Evolutionary conservation across 2,329 filamentous ascomycete species (phyloP), one percentile per base, ranked within the genome.

Genomic region (Sclerotinia spermophila): DNA sequence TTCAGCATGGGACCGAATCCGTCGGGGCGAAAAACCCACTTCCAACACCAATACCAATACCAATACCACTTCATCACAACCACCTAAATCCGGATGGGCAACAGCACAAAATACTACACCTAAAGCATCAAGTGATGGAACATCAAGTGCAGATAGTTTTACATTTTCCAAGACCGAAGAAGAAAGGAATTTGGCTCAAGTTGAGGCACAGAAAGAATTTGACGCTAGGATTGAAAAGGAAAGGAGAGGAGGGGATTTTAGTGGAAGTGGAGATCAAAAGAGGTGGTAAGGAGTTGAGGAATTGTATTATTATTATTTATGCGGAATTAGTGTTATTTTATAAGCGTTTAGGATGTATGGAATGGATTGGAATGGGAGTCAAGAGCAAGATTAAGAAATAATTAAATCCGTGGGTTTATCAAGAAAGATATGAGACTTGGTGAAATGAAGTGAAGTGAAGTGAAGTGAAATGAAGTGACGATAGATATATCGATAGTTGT

Each of bases 1-100:
- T 40, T 80, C 78, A 51, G 75, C 76, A n/a, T 80, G 79, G 79
- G 79, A 80, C 1, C 75, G 76, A 60, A 60, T 80, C 67, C 72
- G 78, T 56, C 74, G 73, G 58, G 75, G 77, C 21, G 70, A 72
- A 53, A 72, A 66, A 33, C 55, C 71, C 15, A 35, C 66, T 66
- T 53, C 62, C 11, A 60, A 64, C 27, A 45, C 59, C 33, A 60
- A n/a, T 58, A 53, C 68, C 59, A 60, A 64, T 33, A 45, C 59
- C 33, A 60, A n/a, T 58, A 53, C 68, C 59, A 44, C 56, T 53
- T n/a, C 45, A 30, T 62, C 71, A 30, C 64, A 70, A 27, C 35
- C 70, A 8, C 56, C n/a, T 38, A n/a, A 21, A 42, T 74, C 69
- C 27, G 69, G 68, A 7, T 75, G 73, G 72, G 27, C 60, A 19